These are phyloP conservation scores for Aspergillus awamori DNA, from an alignment of 2,329 filamentous ascomycete species.

Conservation along the genomic window DNA sequence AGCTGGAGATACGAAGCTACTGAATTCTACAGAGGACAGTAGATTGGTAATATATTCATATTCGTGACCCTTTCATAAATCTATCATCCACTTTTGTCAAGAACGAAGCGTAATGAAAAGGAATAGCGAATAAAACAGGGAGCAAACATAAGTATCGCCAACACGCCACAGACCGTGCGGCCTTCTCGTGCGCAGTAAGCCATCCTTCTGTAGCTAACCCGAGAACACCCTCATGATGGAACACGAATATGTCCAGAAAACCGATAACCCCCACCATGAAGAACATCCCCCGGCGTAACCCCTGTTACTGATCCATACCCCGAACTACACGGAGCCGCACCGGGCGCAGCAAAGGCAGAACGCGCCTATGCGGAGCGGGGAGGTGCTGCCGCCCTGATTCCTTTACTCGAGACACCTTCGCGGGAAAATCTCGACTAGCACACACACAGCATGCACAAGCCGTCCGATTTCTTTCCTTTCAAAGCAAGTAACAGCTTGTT, in stretches of 20 bases:
- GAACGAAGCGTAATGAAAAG: constrained; percentile 26
- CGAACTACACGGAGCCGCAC: constrained; percentile 22
- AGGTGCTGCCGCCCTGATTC: constrained; percentile 17
- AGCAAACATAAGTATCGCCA: constrained; percentile 32
- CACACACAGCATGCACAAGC: constrained; percentile 1
- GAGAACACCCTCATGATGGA: constrained; percentile 25
- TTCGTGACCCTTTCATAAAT: constrained; percentile 39
- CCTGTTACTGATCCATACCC: constrained; percentile 35
- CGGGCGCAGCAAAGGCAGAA: constrained; percentile 16
- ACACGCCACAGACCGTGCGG: constrained; percentile 32
- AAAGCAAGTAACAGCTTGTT: constrained; percentile 7
- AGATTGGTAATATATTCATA: constrained; percentile 27
- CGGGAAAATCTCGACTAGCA: constrained; percentile 8
- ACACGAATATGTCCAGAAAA: constrained; percentile 7
- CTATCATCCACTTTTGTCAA: constrained; percentile 34
- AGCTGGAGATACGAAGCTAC: not conserved
- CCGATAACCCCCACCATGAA: constrained; percentile 19
- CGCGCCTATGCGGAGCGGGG: constrained; percentile 19
- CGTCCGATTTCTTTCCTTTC: constrained; percentile 6
- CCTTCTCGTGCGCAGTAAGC: constrained; percentile 33
- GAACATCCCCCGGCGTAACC: constrained; percentile 9
- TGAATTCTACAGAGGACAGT: constrained; percentile 5
- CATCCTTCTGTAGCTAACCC: constrained; percentile 32
- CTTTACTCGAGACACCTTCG: constrained; percentile 12
- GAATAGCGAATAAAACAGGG: constrained; percentile 27